These are phyloP conservation scores for Fusarium protoensiforme DNA, from an alignment of 2,329 filamentous ascomycete species.

Conservation along the genomic window DNA sequence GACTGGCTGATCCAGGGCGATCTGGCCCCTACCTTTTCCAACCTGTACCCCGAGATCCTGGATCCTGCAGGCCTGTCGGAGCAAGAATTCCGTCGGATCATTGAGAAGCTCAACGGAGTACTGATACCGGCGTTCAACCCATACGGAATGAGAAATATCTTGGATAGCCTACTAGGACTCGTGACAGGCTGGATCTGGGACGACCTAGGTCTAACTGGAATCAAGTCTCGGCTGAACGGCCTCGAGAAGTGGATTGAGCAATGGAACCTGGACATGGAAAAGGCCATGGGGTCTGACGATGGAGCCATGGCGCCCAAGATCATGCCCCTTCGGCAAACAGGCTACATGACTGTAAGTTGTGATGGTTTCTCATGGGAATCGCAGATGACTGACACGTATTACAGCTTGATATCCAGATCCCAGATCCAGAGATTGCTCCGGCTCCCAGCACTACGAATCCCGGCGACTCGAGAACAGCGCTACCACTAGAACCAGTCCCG, in stretches of 20 bases:
- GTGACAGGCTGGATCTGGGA: slow-evolving; percentile 96
- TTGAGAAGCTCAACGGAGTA: slow-evolving; percentile 84
- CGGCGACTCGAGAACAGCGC: slow-evolving; percentile 49
- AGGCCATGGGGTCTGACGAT: slow-evolving; percentile 62
- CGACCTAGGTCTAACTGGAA: slow-evolving; percentile 80
- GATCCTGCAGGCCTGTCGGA: slow-evolving; percentile 86
- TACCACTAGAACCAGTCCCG: slow-evolving; percentile 48
- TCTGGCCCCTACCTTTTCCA: slow-evolving; percentile 91
- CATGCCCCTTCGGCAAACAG: slow-evolving; percentile 82
- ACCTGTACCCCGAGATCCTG: slow-evolving; percentile 95
- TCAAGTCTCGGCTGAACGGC: slow-evolving; percentile 76
- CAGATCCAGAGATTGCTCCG: slow-evolving; percentile 77
- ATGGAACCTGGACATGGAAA: slow-evolving; percentile 83
- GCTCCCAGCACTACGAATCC: slow-evolving; percentile 57
- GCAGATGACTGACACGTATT: slow-evolving; percentile 12
- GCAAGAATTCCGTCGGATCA: slow-evolving; percentile 83
- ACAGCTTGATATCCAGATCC: slow-evolving; percentile 83
- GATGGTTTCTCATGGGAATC: neutral
- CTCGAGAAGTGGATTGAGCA: slow-evolving; percentile 86
- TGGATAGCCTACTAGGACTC: slow-evolving; percentile 83
- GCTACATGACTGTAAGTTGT: slow-evolving; percentile 81
- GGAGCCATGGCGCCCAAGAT: slow-evolving; percentile 72
- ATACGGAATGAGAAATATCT: slow-evolving; percentile 77
- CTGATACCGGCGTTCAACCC: slow-evolving; percentile 84
- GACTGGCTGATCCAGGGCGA: slow-evolving; percentile 95